phyloP scores from a whole-genome alignment of 1,284 basidiomycete species.

The Tilletia horrida region DNA sequence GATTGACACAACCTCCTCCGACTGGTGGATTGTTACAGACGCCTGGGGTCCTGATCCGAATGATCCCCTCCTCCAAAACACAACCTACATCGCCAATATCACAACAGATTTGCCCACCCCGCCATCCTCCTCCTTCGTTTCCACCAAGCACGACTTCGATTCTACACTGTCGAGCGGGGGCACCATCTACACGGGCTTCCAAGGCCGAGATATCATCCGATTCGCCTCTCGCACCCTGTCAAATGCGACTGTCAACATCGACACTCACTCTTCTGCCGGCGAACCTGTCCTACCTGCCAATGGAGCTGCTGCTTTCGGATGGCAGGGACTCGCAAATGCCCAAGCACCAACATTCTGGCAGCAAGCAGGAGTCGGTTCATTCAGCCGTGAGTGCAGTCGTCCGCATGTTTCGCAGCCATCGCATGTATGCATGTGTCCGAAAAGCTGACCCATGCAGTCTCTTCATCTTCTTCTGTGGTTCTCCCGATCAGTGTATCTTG shows the following conservation, averaged over 20 bases:
- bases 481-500: not conserved
- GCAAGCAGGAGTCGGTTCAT: conserved; percentile 25
- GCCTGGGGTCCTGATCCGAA: not conserved
- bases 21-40: not conserved
- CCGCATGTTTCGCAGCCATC: too few species aligned
- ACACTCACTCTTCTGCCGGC: not conserved
- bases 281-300: conserved; percentile 43
- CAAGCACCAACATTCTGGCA: conserved; percentile 69
- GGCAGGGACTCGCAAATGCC: conserved; percentile 55
- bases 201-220: not conserved
- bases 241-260: not conserved
- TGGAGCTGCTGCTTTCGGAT: conserved; percentile 57
- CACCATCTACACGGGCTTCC: not conserved
- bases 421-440: too few species aligned
- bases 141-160: not conserved
- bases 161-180: not conserved
- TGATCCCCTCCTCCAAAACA: not conserved
- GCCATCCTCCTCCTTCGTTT: conserved; percentile 2
- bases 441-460: not conserved
- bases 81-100: not conserved
- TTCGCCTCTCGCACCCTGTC: not conserved
- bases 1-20: conserved; percentile 10
- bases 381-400: conserved; percentile 13
- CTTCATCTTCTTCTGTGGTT: not conserved
- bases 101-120: not conserved